Base-by-base conservation (phyloP, 2,329 filamentous ascomycete species). In the Aspergillus floridensis region DNA sequence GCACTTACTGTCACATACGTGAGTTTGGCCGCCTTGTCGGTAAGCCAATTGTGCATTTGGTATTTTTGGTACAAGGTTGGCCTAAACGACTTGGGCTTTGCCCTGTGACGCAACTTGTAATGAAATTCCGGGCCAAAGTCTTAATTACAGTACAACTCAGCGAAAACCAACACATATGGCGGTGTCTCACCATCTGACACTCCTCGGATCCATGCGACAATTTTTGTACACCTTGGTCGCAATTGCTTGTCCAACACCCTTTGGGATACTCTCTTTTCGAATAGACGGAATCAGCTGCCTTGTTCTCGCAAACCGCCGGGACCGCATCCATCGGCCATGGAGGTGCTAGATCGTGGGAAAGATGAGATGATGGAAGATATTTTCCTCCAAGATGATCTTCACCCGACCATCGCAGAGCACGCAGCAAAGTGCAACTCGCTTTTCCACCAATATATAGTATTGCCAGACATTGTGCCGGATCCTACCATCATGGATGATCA, bases 401-500 rank as follows among this genome's bases (percentile, higher is more conserved):
- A 62, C 60, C 63, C 62, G 44, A 68, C 66, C 56, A 71, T 72
- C 64, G 69, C 68, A 61, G 67, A 71, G 50, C 70, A 72, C 49
- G 68, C 66, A 41, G 58, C 56, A 53, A 63, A 69, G 49, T 72
- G 70, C 66, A 49, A 59, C 21, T 59, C 48, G 58, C 65, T 68
- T 56, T 72, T 72, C 59, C 59, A 66, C 19, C 67, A 58, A 49
- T 65, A 62, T 57, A 68, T 70, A 60, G 60, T 53, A 47, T 54
- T 64, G 52, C 59, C 66, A n/a, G 60, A 68, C 41, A 64, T 70
- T 38, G 61, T 66, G 57, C 61, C 63, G 57, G 69, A 71, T 55
- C 68, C 68, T 52, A 70, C 68, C 56, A 59, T 72, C 31, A 69
- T 70, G 38, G 67, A 69, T 50, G 68, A 70, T 56, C 67, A 69